phyloP scores from a whole-genome alignment of 1,139 yeast species.

The Suhomyces terraborum region DNA sequence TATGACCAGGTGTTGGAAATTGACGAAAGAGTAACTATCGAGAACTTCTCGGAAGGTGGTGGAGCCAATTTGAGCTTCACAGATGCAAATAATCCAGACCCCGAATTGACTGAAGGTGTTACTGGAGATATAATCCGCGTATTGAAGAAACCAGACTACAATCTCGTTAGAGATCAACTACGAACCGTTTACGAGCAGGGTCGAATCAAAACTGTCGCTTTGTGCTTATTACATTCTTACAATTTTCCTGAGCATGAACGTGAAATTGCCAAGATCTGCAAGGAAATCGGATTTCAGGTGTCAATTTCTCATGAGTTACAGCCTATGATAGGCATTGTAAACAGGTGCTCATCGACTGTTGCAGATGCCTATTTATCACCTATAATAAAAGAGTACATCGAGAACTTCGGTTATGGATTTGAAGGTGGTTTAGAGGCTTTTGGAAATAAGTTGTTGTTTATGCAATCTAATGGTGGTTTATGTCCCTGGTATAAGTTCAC shows the following conservation, averaged over 20 bases:
- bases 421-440: conserved; percentile 47
- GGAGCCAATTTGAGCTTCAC: conserved; percentile 31
- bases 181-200: conserved; percentile 28
- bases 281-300: conserved; percentile 38
- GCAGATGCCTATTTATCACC: conserved; percentile 50
- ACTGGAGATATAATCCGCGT: conserved; percentile 43
- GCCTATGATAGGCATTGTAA: conserved; percentile 49
- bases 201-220: conserved; percentile 36
- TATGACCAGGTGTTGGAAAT: conserved; percentile 39
- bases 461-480: conserved; percentile 53
- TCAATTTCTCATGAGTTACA: conserved; percentile 46
- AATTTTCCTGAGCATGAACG: conserved; percentile 44
- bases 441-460: conserved; percentile 45
- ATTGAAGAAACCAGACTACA: conserved; percentile 36
- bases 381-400: conserved; percentile 35
- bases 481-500: conserved; percentile 52
- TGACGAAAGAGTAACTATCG: conserved; percentile 45
- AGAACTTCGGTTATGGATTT: conserved; percentile 43
- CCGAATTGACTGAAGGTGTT: conserved; percentile 29
- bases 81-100: conserved; percentile 15
- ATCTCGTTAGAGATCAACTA: conserved; percentile 26
- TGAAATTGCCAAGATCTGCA: conserved; percentile 38
- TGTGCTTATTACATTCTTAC: conserved; percentile 44
- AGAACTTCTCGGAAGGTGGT: conserved; percentile 41
- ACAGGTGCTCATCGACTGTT: conserved; percentile 46